Evolutionary conservation across 2,329 filamentous ascomycete genomes (phyloP).

Genomic region (Fusarium tricinctum): DNA sequence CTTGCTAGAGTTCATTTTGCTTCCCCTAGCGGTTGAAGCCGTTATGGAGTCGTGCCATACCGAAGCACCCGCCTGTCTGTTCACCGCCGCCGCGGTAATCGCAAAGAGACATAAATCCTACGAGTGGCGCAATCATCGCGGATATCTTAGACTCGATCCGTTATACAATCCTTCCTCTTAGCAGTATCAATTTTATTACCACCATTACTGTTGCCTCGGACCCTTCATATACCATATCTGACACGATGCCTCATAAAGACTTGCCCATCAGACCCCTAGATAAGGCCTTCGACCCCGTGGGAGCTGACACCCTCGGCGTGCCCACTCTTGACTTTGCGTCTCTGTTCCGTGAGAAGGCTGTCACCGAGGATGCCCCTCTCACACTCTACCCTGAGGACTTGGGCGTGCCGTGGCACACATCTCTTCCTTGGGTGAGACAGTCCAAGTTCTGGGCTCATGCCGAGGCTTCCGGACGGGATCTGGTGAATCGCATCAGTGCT

Average conservation of each 20-base stretch:
- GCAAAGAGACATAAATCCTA: conserved; percentile 11
- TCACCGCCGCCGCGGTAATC: conserved; percentile 24
- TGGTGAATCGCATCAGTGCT: conserved; percentile 15
- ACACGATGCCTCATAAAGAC: conserved; percentile 27
- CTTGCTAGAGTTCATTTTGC: conserved; percentile 2
- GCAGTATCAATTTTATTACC: no score
- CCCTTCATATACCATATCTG: no score
- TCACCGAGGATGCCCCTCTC: conserved; percentile 16
- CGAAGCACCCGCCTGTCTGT: conserved; percentile 11
- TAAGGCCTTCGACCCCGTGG: conserved; percentile 18
- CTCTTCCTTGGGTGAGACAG: conserved; percentile 26
- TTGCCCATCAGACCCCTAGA: conserved; percentile 18
- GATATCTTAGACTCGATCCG: background rate
- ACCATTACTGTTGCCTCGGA: no score
- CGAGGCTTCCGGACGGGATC: conserved; percentile 6
- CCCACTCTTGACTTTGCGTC: conserved; percentile 22
- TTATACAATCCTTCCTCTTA: no score
- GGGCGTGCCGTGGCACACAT: conserved; percentile 18
- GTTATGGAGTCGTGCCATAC: conserved; percentile 32
- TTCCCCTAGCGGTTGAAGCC: conserved; percentile 19
- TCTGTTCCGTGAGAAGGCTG: background rate
- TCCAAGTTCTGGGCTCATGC: conserved; percentile 23
- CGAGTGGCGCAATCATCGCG: conserved; percentile 7
- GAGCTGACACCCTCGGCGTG: background rate
- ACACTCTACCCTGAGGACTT: conserved; percentile 8